Percentiles rank a stretch among this genome's conserved stretches.
Conservation (phyloP, 2,329 filamentous ascomycete genomes). For the Didymella sp. region DNA sequence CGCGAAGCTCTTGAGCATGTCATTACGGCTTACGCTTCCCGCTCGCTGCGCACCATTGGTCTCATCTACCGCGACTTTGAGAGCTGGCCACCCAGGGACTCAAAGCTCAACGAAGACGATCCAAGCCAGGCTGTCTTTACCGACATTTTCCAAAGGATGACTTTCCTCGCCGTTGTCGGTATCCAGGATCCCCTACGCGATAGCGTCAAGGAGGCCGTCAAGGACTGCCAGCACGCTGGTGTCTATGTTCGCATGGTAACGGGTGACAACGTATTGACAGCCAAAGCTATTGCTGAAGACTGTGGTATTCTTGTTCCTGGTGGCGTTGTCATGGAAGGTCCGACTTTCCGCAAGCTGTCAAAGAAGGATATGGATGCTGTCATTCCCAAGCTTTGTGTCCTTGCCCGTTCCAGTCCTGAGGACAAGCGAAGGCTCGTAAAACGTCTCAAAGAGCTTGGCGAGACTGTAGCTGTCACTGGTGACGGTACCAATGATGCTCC, state of each 20-base stretch:
- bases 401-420: constrained; percentile 73
- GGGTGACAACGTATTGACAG: constrained; percentile 80
- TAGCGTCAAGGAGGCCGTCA: constrained; percentile 76
- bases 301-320: constrained; percentile 77
- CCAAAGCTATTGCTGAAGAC: constrained; percentile 78
- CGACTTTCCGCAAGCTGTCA: constrained; percentile 75
- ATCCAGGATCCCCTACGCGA: constrained; percentile 81
- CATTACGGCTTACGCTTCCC: constrained; percentile 78
- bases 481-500: constrained; percentile 86
- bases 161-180: constrained; percentile 75
- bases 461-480: constrained; percentile 82
- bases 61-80: constrained; percentile 85
- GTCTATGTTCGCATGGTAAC: constrained; percentile 87
- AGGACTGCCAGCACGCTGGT: constrained; percentile 75
- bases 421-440: constrained; percentile 72
- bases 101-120: constrained; percentile 68
- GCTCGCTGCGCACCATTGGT: constrained; percentile 84
- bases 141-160: constrained; percentile 74
- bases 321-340: constrained; percentile 78
- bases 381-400: constrained; percentile 69
- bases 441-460: constrained; percentile 69
- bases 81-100: constrained; percentile 74
- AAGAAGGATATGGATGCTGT: constrained; percentile 63
- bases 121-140: constrained; percentile 69
- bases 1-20: constrained; percentile 66